These are phyloP conservation scores for Arachis hypogaea DNA, from an alignment of 306 rosid species.

Conservation along the genomic window DNA sequence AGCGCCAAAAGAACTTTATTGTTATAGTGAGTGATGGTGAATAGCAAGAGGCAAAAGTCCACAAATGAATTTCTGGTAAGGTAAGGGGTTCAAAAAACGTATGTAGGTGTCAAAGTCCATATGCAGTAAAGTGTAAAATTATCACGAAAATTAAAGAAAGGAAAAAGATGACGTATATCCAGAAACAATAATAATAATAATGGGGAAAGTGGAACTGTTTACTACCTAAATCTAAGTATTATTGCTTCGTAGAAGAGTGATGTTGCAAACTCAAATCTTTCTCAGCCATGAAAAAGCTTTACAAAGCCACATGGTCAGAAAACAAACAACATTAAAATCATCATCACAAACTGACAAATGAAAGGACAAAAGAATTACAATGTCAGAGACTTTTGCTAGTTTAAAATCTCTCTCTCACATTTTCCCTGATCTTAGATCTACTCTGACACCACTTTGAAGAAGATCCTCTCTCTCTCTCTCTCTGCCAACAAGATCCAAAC, in stretches of 20 bases:
- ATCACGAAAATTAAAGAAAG: constrained; percentile 46
- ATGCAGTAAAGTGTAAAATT: constrained; percentile 38
- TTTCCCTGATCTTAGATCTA: constrained; percentile 69
- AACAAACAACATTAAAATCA: constrained; percentile 39
- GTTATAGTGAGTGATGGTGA: too few relatives aligned
- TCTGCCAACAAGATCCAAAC: constrained; percentile 64
- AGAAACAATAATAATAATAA: not conserved
- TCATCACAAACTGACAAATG: constrained; percentile 36
- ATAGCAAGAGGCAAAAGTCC: not conserved
- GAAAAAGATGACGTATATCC: constrained; percentile 33
- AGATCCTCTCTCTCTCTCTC: constrained; percentile 26
- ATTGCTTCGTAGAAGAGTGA: constrained; percentile 40
- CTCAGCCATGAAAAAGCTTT: constrained; percentile 56
- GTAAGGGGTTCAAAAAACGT: constrained; percentile 25
- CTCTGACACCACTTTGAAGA: constrained; percentile 63
- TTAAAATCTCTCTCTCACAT: constrained; percentile 52
- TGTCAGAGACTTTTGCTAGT: constrained; percentile 69
- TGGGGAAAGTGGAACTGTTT: constrained; percentile 39
- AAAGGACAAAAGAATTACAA: constrained; percentile 48
- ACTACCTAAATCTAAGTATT: constrained; percentile 53
- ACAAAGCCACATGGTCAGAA: constrained; percentile 47
- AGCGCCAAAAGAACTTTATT: too few relatives aligned
- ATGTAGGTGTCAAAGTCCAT: constrained; percentile 33
- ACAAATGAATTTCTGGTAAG: constrained; percentile 2
- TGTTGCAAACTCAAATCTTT: constrained; percentile 51